These are phyloP conservation scores for Aspergillus bridgeri DNA, from an alignment of 495 filamentous ascomycete genomes.

Conservation along the genomic window DNA sequence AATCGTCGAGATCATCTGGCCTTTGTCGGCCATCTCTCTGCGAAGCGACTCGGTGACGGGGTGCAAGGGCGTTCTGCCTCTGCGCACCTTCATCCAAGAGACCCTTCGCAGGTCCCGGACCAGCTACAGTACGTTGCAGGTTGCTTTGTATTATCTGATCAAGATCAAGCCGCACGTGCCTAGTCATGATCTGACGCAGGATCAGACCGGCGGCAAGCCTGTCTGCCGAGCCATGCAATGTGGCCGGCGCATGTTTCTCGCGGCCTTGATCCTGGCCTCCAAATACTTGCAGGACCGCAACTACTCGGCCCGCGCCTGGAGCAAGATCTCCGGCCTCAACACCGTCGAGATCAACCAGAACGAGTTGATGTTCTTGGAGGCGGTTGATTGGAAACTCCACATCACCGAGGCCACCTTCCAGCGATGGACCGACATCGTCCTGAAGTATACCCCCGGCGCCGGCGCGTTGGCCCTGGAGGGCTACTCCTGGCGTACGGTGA, in stretches of 20 bases:
- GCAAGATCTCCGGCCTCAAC: constrained; percentile 92
- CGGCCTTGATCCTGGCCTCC: constrained; percentile 86
- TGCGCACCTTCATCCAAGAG: constrained; percentile 96
- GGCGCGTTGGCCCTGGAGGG: constrained; percentile 33
- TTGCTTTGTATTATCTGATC: constrained; percentile 93
- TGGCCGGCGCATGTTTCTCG: constrained; percentile 95
- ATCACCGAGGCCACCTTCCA: constrained; percentile 85
- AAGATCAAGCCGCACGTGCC: constrained; percentile 91
- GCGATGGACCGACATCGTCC: constrained; percentile 85
- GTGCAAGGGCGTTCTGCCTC: constrained; percentile 71
- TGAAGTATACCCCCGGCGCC: constrained; percentile 71
- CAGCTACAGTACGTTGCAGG: constrained; percentile 95
- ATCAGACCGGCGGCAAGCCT: constrained; percentile 74
- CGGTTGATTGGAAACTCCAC: constrained; percentile 92
- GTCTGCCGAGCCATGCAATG: constrained; percentile 83
- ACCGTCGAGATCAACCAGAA: constrained; percentile 93
- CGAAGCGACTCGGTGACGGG: constrained; percentile 45
- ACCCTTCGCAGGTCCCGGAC: constrained; percentile 91
- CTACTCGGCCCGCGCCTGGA: constrained; percentile 96
- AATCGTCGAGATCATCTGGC: constrained; percentile 97
- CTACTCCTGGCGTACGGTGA: constrained; percentile 68
- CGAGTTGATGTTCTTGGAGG: constrained; percentile 86
- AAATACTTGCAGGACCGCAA: constrained; percentile 98
- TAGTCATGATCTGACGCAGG: constrained; percentile 76
- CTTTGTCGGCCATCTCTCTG: constrained; percentile 52